Base-by-base conservation (phyloP, 768 basidiomycete species). In the Lactarius psammicola region DNA sequence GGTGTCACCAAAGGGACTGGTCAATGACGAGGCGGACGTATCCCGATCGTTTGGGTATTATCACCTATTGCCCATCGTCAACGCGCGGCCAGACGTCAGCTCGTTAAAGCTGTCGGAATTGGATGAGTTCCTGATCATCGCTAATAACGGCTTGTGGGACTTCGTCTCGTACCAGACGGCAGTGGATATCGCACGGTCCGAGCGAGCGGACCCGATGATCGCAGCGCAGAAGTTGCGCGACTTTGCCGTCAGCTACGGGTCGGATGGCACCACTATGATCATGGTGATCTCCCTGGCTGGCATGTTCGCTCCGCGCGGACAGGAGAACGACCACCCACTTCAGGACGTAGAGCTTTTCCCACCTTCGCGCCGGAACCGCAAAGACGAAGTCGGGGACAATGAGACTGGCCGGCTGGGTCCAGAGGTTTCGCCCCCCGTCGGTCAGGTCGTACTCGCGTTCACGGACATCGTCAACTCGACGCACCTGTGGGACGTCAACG, bases 381-480 rank as follows among this genome's bases (percentile, higher is more conserved):
- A 83, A 73, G 80, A 83, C 56, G 82, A 84, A 44, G 80, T 85
- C 59, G 78, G 73, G 33, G 86, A 92, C 74, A 81, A 83, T 4
- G 80, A 79, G 55, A 80, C 90, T 31, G 76, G 82, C 26, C 81
- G 90, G 61, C 79, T 97, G 33, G 86, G 85, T 53, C 82, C 82
- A 38, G 95, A 95, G 72, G 89, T 97, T 57, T 80, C 87, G 2
- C 85, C 97, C 0, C 97, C 97, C 0, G 83, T 78, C 4, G 97
- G 96, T 0, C 89, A 92, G 72, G 78, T 99, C 56, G 92, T 95
- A 20, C 83, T 99, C 60, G 96, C 95, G 36, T 99, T 99, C 78
- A 99, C 96, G 20, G 97, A 98, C 78, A 98, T 99, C 70, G 86
- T 91, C 36, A 98, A 98, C 71, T 98, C 97, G 63, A 98, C 97